Evolutionary conservation across 1,284 basidiomycete genomes (phyloP), one percentile per base, ranked within the genome.

Genomic region (Thecaphora thlaspeos): DNA sequence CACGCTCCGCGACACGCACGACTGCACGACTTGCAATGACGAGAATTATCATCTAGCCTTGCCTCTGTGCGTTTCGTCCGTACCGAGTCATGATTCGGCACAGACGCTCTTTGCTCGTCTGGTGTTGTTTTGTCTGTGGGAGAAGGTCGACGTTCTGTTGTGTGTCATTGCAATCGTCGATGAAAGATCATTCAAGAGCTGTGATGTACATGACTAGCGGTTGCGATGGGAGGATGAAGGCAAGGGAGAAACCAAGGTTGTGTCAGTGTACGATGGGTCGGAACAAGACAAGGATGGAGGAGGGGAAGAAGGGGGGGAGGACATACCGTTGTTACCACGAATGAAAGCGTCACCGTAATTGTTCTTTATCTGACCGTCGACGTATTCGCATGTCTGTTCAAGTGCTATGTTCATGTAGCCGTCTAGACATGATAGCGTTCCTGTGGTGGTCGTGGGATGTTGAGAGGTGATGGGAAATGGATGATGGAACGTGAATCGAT

Each of bases 381-480:
- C 90, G 79, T 90, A 87, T 80, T 98, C 94, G 79, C 93, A 89
- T 1, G 93, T 96, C 78, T 96, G 88, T 80, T 98, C 94, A 42
- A 98, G 81, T 4, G 92, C 94, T 51, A 98, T 96, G 81, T 98
- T 98, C 95, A 98, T 81, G 74, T 80, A 80, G 18, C 93, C 95
- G 79, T 98, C 95, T 21, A 98, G 83, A 78, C 95, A 97, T 8
- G 91, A 93, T n/a, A 98, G 81, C 1, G 92, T 83, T 36, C 93
- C 93, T 96, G 62, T 0, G 34, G 30, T 23, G 37, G 12, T 4
- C n/a, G 30, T 4, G 24, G 42, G 5, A 39, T 23, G 28, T 10
- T 17, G n/a, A 23, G 26, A 21, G 32, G 46, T 46, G 23, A 21
- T 15, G n/a, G 23, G 11, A 11, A 28, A n/a, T 19, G 21, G 24